Percentiles rank a stretch among this genome's conserved stretches.
These are phyloP conservation scores for Tylopilus subfusipes DNA, from an alignment of 768 basidiomycete genomes.

Conservation along the genomic window DNA sequence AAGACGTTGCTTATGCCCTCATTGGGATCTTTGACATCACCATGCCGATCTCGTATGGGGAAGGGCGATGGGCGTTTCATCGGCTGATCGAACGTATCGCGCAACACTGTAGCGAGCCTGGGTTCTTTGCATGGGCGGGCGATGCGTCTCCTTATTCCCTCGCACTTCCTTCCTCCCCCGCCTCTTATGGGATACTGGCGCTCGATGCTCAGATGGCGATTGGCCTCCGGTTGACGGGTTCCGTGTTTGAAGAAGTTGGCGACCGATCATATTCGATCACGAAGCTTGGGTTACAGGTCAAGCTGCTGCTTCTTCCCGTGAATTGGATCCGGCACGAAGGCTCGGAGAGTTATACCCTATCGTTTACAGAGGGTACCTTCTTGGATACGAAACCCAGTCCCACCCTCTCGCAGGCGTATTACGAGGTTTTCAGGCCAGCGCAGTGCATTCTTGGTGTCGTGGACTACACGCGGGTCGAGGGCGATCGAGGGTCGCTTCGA, in stretches of 20 bases:
- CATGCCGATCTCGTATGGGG: slow-evolving; percentile 15
- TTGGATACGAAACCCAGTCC: slow-evolving; percentile 6
- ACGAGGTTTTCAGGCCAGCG: slow-evolving; percentile 15
- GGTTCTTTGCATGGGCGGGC: slow-evolving; percentile 18
- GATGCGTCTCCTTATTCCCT: slow-evolving; percentile 10
- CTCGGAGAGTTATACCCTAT: slow-evolving; percentile 10
- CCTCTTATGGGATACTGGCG: slow-evolving; percentile 2
- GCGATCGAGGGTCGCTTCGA: slow-evolving; percentile 6
- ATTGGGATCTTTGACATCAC: slow-evolving; percentile 16
- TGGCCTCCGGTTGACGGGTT: slow-evolving; percentile 11
- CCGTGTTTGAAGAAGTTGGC: slow-evolving; percentile 14
- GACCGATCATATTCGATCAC: slow-evolving; percentile 15
- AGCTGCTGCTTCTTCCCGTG: slow-evolving; percentile 9
- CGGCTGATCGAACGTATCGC: slow-evolving; percentile 6
- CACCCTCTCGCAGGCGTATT: slow-evolving; percentile 12
- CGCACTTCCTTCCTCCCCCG: slow-evolving; percentile 6
- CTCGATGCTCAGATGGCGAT: not conserved
- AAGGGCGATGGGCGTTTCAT: slow-evolving; percentile 14
- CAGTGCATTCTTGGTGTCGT: slow-evolving; percentile 15
- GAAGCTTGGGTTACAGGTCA: slow-evolving; percentile 12
- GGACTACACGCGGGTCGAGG: slow-evolving; percentile 10
- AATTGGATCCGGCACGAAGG: slow-evolving; percentile 2
- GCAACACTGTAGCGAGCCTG: slow-evolving; percentile 9
- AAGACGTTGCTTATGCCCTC: slow-evolving; percentile 11
- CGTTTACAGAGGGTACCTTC: slow-evolving; percentile 11